phyloP scores from a whole-genome alignment of 2,329 filamentous ascomycete genomes.

The Apiospora marii region DNA sequence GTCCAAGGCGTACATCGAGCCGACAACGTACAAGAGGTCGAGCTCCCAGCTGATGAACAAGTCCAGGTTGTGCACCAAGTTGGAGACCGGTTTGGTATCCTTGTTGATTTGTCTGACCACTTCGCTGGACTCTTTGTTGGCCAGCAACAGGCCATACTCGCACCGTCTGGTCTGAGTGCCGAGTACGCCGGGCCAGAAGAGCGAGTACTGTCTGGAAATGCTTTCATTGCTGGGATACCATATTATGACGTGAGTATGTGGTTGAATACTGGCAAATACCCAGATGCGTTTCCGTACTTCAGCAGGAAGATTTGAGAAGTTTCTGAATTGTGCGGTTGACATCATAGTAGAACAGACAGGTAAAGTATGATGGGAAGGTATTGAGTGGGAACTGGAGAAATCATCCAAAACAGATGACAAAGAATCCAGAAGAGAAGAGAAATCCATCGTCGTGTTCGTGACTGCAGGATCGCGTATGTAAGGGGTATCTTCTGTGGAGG shows the following conservation, averaged over 20 bases:
- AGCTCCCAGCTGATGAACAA: not conserved
- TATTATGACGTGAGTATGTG: not conserved
- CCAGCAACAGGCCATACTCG: not conserved
- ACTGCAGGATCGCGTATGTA: too few relatives aligned
- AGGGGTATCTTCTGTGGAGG: too few relatives aligned
- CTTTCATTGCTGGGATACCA: not conserved
- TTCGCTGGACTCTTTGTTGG: not conserved
- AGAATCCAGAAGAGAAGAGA: too few relatives aligned
- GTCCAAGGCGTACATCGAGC: not conserved
- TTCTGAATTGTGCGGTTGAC: not conserved
- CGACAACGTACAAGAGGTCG: not conserved
- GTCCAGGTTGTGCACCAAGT: not conserved
- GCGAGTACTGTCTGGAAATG: not conserved
- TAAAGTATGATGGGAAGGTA: not conserved
- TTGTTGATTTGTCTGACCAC: not conserved
- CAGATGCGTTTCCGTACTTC: not conserved
- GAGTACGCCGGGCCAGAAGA: conserved; percentile 26
- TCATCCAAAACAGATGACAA: too few relatives aligned
- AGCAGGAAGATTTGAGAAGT: not conserved
- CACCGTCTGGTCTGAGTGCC: not conserved
- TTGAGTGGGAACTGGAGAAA: too few relatives aligned
- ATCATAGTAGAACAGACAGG: not conserved
- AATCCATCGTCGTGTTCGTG: too few relatives aligned
- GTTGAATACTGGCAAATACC: not conserved
- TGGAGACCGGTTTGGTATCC: not conserved